These are phyloP conservation scores for Candida glucosophila DNA, from an alignment of 1,139 yeast species.

Conservation along the genomic window DNA sequence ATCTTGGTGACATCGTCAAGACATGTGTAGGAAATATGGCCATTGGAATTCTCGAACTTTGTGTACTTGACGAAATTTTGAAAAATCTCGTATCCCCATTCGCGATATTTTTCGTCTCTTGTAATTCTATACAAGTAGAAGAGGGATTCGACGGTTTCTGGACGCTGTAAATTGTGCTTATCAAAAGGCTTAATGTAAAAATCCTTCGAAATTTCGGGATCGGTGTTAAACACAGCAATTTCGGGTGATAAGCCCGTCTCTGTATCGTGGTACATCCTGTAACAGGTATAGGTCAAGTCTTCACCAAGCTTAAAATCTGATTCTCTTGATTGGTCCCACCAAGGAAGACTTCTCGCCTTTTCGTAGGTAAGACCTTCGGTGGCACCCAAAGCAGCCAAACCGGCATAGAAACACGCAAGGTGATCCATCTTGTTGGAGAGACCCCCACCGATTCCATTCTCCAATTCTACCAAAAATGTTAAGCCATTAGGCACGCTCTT, in stretches of 20 bases:
- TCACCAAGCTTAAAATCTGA: slow-evolving; percentile 61
- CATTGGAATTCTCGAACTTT: slow-evolving; percentile 39
- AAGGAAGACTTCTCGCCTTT: slow-evolving; percentile 25
- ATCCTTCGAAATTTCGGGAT: slow-evolving; percentile 30
- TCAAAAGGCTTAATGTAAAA: slow-evolving; percentile 66
- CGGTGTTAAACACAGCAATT: slow-evolving; percentile 67
- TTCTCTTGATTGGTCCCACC: slow-evolving; percentile 30
- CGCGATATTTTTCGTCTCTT: slow-evolving; percentile 71
- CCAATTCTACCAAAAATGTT: slow-evolving; percentile 73
- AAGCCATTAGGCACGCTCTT: slow-evolving; percentile 56
- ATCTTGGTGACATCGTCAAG: slow-evolving; percentile 59
- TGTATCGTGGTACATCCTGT: slow-evolving; percentile 66
- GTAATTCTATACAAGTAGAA: slow-evolving; percentile 77
- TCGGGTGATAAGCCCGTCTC: slow-evolving; percentile 84
- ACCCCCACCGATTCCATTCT: slow-evolving; percentile 51
- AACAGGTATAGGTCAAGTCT: slow-evolving; percentile 75
- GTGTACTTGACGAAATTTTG: slow-evolving; percentile 58
- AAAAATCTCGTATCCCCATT: slow-evolving; percentile 89
- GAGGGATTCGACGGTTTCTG: slow-evolving; percentile 88
- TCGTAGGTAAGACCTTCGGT: slow-evolving; percentile 54
- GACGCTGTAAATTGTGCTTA: slow-evolving; percentile 81
- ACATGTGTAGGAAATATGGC: slow-evolving; percentile 55
- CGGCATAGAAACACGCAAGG: slow-evolving; percentile 88
- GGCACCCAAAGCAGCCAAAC: slow-evolving; percentile 83
- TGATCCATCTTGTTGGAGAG: slow-evolving; percentile 87